Evolutionary conservation across 78 protist species (phyloP), one percentile per base, ranked within the genome.

Genomic region (Corallochytrium limacisporum): DNA sequence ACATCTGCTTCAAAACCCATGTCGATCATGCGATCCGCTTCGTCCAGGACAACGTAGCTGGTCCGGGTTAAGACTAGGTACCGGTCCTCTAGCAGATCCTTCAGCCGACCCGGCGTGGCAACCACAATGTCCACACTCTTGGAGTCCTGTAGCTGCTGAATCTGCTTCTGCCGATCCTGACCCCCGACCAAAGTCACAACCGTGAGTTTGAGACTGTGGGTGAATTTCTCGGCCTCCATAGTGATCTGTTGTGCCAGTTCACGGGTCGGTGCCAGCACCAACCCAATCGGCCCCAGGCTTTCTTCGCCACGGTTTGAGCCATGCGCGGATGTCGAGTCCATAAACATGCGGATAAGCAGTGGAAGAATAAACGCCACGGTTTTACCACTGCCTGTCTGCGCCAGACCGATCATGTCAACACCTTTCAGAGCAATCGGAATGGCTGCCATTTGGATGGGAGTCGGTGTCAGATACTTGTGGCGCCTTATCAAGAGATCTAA

Each of bases 51-150:
- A 12, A 97, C 79, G 57, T 69, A 74, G 40, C 78, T 74, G 32
- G 65, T 49, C 28, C 22, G 51, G 56, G 12, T 49, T n/a, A 65
- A 32, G 38, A 65, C 72, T 29, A 65, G 29, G 60, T 65, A 65
- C 5, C 49, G 28, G 91, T 87, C 84, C 69, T 82, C 53, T 3
- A 90, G 32, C 62, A 95, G 97, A 65, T 95, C 99, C 46, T 86
- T 82, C 35, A 97, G 76, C 10, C 99, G 88, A 26, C 99, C 99
- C 9, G 99, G 99, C 10, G 99, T 95, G 20, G 94, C 91, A 1
- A 97, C 82, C 32, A 97, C 28, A 32, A 94, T 75, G 74, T 81
- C 83, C 38, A 77, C 82, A 31, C 99, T 98, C 59, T 75, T 81
- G 29, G 10, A n/a, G 26, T 31, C 48, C 16, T 22, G 36, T 16